Percentiles rank a stretch among this genome's conserved stretches.
Evolutionary conservation across 306 rosid genomes (phyloP).

Genomic region (Rubus idaeus): DNA sequence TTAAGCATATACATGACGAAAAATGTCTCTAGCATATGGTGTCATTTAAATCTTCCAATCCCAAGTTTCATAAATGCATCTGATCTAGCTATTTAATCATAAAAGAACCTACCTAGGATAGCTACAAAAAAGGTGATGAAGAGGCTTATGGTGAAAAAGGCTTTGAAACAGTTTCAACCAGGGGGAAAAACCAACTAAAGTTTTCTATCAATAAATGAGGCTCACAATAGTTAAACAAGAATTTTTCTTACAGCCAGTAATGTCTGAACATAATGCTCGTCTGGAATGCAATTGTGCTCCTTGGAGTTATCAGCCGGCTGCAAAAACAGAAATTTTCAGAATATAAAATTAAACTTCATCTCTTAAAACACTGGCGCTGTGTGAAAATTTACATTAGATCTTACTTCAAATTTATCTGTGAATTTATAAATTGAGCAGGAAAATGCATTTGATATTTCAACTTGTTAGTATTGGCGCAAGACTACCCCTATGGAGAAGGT

Average conservation of each 20-base stretch:
- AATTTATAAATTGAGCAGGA: constrained; percentile 4
- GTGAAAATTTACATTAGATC: background rate
- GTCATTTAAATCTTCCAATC: background rate
- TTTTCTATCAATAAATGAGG: background rate
- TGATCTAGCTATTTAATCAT: background rate
- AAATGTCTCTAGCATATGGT: background rate
- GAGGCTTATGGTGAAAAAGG: background rate
- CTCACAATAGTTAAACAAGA: constrained; percentile 2
- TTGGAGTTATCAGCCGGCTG: constrained; percentile 85
- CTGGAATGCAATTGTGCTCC: constrained; percentile 95
- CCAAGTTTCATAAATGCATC: background rate
- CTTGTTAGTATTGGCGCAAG: background rate
- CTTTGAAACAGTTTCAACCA: background rate
- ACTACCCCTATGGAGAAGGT: background rate
- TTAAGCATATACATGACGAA: background rate
- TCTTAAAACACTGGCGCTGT: constrained; percentile 13
- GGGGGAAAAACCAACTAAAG: background rate
- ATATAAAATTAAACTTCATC: constrained; percentile 11
- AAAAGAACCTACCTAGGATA: background rate
- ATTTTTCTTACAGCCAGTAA: constrained; percentile 72
- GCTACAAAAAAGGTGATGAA: background rate
- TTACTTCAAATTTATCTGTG: background rate
- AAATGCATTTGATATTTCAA: background rate
- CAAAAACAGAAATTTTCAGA: constrained; percentile 29
- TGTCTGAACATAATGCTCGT: constrained; percentile 95